Evolutionary conservation across 371 early-diverging fungal genomes (phyloP), one percentile per base, ranked within the genome.

Genomic region (Synchytrium microbalum): DNA sequence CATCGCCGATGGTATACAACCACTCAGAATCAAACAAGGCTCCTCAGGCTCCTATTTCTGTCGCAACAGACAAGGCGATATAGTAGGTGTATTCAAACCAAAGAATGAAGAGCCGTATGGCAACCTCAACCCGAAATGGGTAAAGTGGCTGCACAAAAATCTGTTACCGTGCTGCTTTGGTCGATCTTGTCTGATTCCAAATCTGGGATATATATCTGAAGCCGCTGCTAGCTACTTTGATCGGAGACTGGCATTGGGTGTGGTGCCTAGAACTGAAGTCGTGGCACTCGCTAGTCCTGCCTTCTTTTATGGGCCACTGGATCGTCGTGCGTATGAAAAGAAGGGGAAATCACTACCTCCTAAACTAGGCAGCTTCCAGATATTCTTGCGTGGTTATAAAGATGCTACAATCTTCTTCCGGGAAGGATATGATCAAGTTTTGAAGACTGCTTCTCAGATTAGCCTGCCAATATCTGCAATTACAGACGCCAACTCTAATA

Each of bases 41-140:
- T 92, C 92, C 0, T 89, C 90, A 14, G 95, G 95, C 8, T 89
- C 89, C 3, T 93, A 95, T 65, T 95, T 95, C 70, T 90, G 91
- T 71, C 76, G 84, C 32, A 83, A 90, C 66, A 64, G 71, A 3
- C 73, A 82, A 2, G 85, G 87, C 5, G 84, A 86, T 63, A 89
- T 88, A 58, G 86, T 95, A 0, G 93, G 92, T 2, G 91, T 93
- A 0, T 93, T 92, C 72, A 95, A 95, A 64, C 95, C 95, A 3
- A 92, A 92, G 72, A 87, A 95, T 66, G 95, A 95, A 71, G 95
- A 95, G 68, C 95, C 93, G 0, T 95, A 93, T 70, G 92, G 92
- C 0, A 79, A 85, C 2, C 70, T 90, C 52, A 95, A 93, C 71
- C 93, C 93, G 1, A 95, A 95, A 74, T 95, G 92, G 93, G 85